Conservation (phyloP, 441 rosid genomes). For the Capsella rubella region DNA sequence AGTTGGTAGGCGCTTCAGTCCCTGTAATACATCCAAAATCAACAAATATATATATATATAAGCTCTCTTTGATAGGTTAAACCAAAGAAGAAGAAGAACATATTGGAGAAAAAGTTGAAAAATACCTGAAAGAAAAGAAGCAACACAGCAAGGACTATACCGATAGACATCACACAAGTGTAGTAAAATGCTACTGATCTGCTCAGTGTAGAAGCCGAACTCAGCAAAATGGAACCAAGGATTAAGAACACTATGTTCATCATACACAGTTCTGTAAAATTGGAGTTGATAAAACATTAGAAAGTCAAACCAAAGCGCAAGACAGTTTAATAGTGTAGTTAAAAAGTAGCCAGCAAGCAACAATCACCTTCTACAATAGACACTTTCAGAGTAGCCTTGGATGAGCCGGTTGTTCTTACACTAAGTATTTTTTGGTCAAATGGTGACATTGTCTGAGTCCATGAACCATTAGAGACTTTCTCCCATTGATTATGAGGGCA, state of each 20-base stretch:
- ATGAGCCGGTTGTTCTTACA: slow-evolving; percentile 54
- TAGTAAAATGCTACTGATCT: neutral
- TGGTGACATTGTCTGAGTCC: slow-evolving; percentile 79
- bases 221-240: slow-evolving; percentile 58
- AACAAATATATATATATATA: too few relatives aligned
- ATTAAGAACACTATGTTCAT: too few relatives aligned
- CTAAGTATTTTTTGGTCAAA: slow-evolving; percentile 71
- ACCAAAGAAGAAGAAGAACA: neutral
- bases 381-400: slow-evolving; percentile 54
- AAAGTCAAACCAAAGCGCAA: neutral
- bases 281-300: neutral
- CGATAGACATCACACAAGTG: slow-evolving; percentile 50
- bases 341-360: neutral
- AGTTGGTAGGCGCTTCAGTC: too few relatives aligned
- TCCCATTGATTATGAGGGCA: slow-evolving; percentile 72
- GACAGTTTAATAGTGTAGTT: neutral
- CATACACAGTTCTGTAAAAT: neutral
- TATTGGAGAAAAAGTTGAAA: neutral
- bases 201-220: slow-evolving; percentile 49
- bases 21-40: too few relatives aligned
- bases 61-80: neutral
- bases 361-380: slow-evolving; percentile 63
- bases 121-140: slow-evolving; percentile 77
- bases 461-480: slow-evolving; percentile 68
- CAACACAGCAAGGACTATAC: slow-evolving; percentile 67